Evolutionary conservation across 2,329 filamentous ascomycete genomes (phyloP).

Genomic region (Fusarium tricinctum): DNA sequence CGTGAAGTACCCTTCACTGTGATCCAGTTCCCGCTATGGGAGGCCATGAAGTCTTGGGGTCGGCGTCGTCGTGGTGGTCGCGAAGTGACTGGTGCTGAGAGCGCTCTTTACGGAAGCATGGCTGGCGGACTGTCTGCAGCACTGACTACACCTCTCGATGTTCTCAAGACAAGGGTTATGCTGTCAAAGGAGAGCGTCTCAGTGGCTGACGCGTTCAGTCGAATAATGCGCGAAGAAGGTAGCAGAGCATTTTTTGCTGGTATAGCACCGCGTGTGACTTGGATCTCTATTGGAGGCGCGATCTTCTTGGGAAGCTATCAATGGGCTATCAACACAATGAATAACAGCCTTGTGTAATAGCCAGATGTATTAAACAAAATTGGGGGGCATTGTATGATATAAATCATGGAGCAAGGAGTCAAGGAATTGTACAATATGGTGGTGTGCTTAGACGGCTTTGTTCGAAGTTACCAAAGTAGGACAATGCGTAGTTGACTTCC

Average conservation of each 20-base stretch:
- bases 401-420: conserved; percentile 29
- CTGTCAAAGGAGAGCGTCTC: conserved; percentile 78
- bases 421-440: conserved; percentile 10
- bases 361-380: conserved; percentile 6
- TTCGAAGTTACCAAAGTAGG: no score
- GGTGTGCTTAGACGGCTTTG: no score
- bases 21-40: conserved; percentile 98
- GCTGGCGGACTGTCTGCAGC: conserved; percentile 89
- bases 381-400: conserved; percentile 38
- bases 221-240: conserved; percentile 75
- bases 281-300: conserved; percentile 95
- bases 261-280: conserved; percentile 85
- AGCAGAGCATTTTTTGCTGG: conserved; percentile 79
- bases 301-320: conserved; percentile 97
- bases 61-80: conserved; percentile 57
- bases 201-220: conserved; percentile 70
- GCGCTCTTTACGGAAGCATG: conserved; percentile 85
- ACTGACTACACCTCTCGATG: conserved; percentile 92
- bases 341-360: conserved; percentile 46
- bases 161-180: conserved; percentile 98
- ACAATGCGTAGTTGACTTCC: no score
- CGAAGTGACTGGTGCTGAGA: conserved; percentile 79
- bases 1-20: conserved; percentile 97
- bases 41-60: conserved; percentile 85
- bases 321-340: conserved; percentile 83